Percentiles rank a stretch among this genome's conserved stretches.
These are phyloP conservation scores for Cercospora nicotianae DNA, from an alignment of 2,329 filamentous ascomycete genomes.

Conservation along the genomic window DNA sequence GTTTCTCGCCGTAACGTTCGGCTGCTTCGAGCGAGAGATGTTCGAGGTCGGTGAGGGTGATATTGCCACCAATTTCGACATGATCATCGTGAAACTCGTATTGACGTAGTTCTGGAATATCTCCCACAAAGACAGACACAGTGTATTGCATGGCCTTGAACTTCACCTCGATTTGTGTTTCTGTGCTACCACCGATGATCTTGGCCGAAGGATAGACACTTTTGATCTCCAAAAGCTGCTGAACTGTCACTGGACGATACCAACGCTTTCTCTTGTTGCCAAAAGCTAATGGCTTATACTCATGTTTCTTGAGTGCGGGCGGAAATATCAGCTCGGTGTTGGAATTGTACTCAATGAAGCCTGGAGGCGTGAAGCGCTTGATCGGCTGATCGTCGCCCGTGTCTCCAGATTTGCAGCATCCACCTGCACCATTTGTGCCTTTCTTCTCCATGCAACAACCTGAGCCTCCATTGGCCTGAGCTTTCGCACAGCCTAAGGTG, in stretches of 20 bases:
- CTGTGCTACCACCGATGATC: conserved; percentile 91
- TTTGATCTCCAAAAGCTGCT: conserved; percentile 91
- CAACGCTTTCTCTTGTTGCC: conserved; percentile 94
- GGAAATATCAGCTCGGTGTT: conserved; percentile 96
- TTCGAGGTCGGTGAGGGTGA: conserved; percentile 88
- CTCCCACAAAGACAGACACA: conserved; percentile 86
- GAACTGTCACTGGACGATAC: conserved; percentile 83
- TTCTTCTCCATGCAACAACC: conserved; percentile 70
- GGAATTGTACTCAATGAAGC: conserved; percentile 90
- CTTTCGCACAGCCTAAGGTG: conserved; percentile 57
- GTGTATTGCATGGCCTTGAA: conserved; percentile 94
- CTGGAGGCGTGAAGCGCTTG: conserved; percentile 75
- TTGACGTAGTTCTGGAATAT: conserved; percentile 84
- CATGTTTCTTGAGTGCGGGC: conserved; percentile 76
- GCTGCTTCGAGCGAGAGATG: conserved; percentile 77
- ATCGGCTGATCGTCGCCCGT: conserved; percentile 48
- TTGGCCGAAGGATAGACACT: conserved; percentile 80
- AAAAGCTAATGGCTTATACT: conserved; percentile 78
- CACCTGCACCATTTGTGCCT: conserved; percentile 48
- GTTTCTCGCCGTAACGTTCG: conserved; percentile 69
- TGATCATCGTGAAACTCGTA: conserved; percentile 77
- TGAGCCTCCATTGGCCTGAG: conserved; percentile 58
- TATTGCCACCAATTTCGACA: conserved; percentile 90
- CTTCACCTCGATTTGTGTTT: conserved; percentile 97
- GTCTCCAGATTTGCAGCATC: conserved; percentile 56